Base-by-base conservation (phyloP, 148 eudicot genomes). In the Fagopyrum homotropicum region DNA sequence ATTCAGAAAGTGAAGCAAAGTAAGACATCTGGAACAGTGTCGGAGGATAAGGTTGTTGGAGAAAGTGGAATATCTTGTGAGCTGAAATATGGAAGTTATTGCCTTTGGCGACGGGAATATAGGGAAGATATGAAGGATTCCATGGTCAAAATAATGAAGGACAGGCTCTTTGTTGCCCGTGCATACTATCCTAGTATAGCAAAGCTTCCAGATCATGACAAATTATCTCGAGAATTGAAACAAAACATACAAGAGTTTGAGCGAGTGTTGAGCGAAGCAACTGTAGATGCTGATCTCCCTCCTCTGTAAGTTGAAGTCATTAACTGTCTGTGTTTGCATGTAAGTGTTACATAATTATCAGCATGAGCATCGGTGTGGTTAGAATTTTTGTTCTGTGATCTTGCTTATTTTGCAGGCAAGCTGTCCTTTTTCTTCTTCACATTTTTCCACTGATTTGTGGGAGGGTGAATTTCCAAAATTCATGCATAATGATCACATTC, bases 151-250 rank as follows among this genome's bases (percentile, higher is more conserved):
- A 89, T 75, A 82, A 78, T 95, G 88, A 95, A 95, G 85, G 97
- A 95, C 82, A 82, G 82, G 68, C 85, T 95, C 52, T 95, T 85
- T 84, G 96, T 92, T 66, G 96, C 98, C 75, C 88, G 97, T 46
- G 98, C 98, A 72, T 95, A 95, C 75, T 95, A 82, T 86, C 98
- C 98, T n/a, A 95, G 98, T 81, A 90, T 95, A 72, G 98, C 97
- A 52, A 95, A 95, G 82, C 88, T 92, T 84, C 88, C 92, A 61
- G 85, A 78, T 8, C 89, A 85, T 77, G 96, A 92, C 17, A 89
- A 88, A 74, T 81, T 95, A 61, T 89, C 98, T 4, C 89, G 80
- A 78, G 93, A 92, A 81, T 4, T 95, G 88, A 90, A 79, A 82
- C 96, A 90, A 86, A 95, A 90, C 81, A 92, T 95, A 82, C 98